Evolutionary conservation across 2,329 filamentous ascomycete genomes (phyloP).

Genomic region (Fusarium falciforme): DNA sequence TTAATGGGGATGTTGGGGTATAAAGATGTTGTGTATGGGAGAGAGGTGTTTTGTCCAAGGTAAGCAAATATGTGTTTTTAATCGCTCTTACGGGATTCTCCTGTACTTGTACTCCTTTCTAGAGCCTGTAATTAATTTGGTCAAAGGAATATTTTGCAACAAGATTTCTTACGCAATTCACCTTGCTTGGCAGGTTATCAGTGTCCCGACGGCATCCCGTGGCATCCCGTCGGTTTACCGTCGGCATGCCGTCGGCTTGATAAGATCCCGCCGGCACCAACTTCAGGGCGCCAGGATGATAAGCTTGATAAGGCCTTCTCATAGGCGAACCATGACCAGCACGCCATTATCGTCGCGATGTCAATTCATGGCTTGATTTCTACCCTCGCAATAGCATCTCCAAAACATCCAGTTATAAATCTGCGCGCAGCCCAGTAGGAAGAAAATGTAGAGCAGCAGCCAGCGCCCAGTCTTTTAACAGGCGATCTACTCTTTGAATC

Average conservation of each 20-base stretch:
- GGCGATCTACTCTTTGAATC: background rate
- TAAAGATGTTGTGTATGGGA: background rate
- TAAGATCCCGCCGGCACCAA: background rate
- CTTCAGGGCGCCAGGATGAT: constrained; percentile 9
- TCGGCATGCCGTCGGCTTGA: constrained; percentile 19
- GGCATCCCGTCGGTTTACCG: constrained; percentile 35
- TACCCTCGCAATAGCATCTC: background rate
- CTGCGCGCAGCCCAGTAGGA: background rate
- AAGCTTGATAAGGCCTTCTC: background rate
- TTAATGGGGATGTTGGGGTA: background rate
- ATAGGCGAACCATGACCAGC: constrained; percentile 34
- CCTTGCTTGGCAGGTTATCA: background rate
- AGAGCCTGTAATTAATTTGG: background rate
- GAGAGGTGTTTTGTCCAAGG: background rate
- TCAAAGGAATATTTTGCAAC: background rate
- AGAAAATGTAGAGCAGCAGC: background rate
- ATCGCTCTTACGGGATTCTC: background rate
- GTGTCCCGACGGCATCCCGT: constrained; percentile 2
- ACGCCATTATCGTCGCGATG: constrained; percentile 43
- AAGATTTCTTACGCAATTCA: background rate
- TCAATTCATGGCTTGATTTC: background rate
- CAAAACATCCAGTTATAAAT: background rate
- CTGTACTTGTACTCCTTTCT: background rate
- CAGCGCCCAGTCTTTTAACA: background rate
- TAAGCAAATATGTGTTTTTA: background rate